Evolutionary conservation across 1,284 basidiomycete species (phyloP), one percentile per base, ranked within the genome.

Genomic region (Cryptococcus depauperatus): DNA sequence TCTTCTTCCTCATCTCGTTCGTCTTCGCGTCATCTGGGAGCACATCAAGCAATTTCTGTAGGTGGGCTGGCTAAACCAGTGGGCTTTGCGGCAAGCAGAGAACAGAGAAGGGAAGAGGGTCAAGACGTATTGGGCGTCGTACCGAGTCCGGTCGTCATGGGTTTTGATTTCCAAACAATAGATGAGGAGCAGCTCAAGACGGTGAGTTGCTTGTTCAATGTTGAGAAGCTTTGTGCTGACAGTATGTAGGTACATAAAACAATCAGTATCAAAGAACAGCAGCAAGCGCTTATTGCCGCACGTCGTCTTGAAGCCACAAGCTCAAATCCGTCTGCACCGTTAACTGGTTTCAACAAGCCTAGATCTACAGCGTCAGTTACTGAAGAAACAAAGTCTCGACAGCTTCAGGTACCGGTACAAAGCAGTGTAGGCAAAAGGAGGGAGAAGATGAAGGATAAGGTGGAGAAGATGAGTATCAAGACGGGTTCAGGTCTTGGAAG

Each of bases 91-190:
- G 59, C 59, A 6, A 51, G 57, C 5, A 48, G 66, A 30, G 64
- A 67, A 41, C 52, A 56, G 1, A 50, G 62, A 22, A 51, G 61
- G 23, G 58, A 59, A 14, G 61, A 57, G 11, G 59, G 58, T 3
- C 28, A 27, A 4, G 42, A 44, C 6, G 57, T 60, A 6, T 37
- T 21, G 19, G 41, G 44, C 9, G 42, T 53, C 5, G 52, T 67
- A 10, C 67, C 67, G 29, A 61, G 57, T 9, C 67, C 67, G 1
- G 67, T 69, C 1, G 67, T 69, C 18, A 63, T 69, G 61, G 67
- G 67, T 18, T 69, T 68, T 48, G 67, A 69, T 40, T 67, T 66
- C 41, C 62, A 67, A 43, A 50, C 47, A 13, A 57, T 67, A 21
- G 65, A 69, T 44, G 62, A 59, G 34, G 60, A 61, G 34, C 65